A percentile compares a stretch with the other conserved stretches of the same genome.
These are phyloP conservation scores for Jackrogersella minutella DNA, from an alignment of 495 filamentous ascomycete genomes.

Conservation along the genomic window DNA sequence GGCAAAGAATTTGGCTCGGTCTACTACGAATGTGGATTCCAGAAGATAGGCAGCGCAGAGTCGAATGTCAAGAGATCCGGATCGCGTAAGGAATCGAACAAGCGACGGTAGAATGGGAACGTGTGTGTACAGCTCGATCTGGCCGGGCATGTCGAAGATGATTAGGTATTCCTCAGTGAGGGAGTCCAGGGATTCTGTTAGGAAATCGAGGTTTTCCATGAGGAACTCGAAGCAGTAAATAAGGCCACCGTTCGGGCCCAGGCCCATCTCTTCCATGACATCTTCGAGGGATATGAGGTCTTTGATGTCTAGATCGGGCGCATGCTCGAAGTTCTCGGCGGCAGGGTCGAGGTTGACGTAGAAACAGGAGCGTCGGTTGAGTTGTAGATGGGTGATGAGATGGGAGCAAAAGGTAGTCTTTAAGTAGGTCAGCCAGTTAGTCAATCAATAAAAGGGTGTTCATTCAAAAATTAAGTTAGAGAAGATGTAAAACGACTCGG, in stretches of 20 bases:
- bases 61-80: constrained; percentile 84
- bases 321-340: constrained; percentile 88
- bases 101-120: constrained; percentile 91
- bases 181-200: constrained; percentile 84
- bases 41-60: constrained; percentile 96
- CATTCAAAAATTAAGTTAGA: no score
- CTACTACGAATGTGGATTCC: constrained; percentile 92
- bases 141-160: constrained; percentile 97
- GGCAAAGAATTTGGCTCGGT: constrained; percentile 95
- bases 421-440: constrained; percentile 12
- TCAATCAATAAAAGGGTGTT: background rate
- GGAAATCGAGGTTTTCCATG: constrained; percentile 94
- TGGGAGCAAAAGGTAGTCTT: constrained; percentile 94
- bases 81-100: constrained; percentile 77
- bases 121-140: constrained; percentile 99
- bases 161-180: constrained; percentile 94
- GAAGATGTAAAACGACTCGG: no score
- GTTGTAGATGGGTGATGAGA: constrained; percentile 88
- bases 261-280: constrained; percentile 95
- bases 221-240: constrained; percentile 99
- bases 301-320: constrained; percentile 95
- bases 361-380: constrained; percentile 85
- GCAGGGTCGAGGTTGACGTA: constrained; percentile 99
- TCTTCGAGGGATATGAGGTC: constrained; percentile 95
- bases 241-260: constrained; percentile 94